Evolutionary conservation across 148 eudicot genomes (phyloP), one percentile per base, ranked within the genome.

Genomic region (Camellia sinensis): DNA sequence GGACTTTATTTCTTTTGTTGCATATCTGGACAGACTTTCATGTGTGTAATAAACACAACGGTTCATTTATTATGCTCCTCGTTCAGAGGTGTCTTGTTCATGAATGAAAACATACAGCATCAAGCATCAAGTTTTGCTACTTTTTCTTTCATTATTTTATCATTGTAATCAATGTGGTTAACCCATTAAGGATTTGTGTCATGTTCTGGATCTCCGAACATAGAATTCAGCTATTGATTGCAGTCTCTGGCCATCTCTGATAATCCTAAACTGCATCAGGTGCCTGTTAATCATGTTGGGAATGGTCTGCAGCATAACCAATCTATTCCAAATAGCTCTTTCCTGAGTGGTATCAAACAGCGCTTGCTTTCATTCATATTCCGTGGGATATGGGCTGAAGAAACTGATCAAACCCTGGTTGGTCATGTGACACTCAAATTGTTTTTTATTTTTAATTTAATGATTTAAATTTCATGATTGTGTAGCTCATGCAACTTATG

Each of bases 311-410:
- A 83, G 9, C 73, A 75, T 82, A 74, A 73, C 74, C 85, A 78
- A 61, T 64, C 78, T 44, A 56, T 29, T 10, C 76, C 81, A 57
- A 87, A 88, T 43, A 83, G 74, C 75, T 19, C 79, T 77, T 93
- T 89, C 80, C 82, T 96, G 78, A 88, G 92, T 87, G 99, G 99
- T 69, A 87, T 96, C 62, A 93, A 96, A 82, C 99, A 96, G 80
- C 85, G 98, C 48, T 85, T 96, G 88, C 98, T 96, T 81, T 93
- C 98, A 37, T 96, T 93, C 83, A 93, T 96, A 87, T 91, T 87
- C 82, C 90, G 84, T 63, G 91, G 92, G 70, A 90, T 92, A 83
- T 94, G 95, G 95, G 89, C 88, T 85, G 98, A 96, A 87, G 99
- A 96, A 86, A 86, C 80, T 45, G 97, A 93, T 87, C 92, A 86